Evolutionary conservation across 2,329 filamentous ascomycete species (phyloP).

Genomic region (Myrmaecium sp.): DNA sequence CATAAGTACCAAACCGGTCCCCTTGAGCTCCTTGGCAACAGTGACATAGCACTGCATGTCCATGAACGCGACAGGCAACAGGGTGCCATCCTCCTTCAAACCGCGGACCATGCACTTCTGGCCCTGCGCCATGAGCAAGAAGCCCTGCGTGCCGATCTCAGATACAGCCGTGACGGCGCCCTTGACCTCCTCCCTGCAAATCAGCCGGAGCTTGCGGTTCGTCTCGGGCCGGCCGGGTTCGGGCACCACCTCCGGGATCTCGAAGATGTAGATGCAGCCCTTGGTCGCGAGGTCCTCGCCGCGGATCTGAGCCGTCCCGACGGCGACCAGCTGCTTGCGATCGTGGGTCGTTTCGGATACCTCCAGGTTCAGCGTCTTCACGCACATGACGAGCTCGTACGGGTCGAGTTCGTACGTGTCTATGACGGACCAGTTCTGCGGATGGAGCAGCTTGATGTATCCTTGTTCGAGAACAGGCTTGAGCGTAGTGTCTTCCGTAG

Average conservation of each 20-base stretch:
- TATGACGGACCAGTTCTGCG: slow-evolving; percentile 60
- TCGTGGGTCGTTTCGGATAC: slow-evolving; percentile 83
- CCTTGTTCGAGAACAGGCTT: slow-evolving; percentile 55
- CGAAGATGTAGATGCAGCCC: slow-evolving; percentile 77
- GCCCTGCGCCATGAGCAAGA: slow-evolving; percentile 78
- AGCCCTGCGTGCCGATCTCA: slow-evolving; percentile 71
- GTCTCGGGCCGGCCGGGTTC: slow-evolving; percentile 75
- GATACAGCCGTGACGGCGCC: slow-evolving; percentile 80
- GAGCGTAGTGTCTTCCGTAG: slow-evolving; percentile 47
- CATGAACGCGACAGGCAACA: slow-evolving; percentile 90
- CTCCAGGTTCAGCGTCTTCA: slow-evolving; percentile 73
- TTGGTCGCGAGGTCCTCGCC: slow-evolving; percentile 82
- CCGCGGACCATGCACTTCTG: slow-evolving; percentile 96
- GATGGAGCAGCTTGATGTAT: slow-evolving; percentile 61
- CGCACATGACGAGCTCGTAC: slow-evolving; percentile 61
- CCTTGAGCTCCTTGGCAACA: slow-evolving; percentile 64
- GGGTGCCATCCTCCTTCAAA: slow-evolving; percentile 82
- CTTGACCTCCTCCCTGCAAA: slow-evolving; percentile 81
- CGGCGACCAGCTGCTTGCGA: slow-evolving; percentile 61
- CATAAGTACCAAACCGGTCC: slow-evolving; percentile 72
- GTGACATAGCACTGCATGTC: slow-evolving; percentile 93
- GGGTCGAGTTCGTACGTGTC: slow-evolving; percentile 54
- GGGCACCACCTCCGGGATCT: slow-evolving; percentile 81
- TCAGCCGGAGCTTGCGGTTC: slow-evolving; percentile 65
- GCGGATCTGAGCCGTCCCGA: slow-evolving; percentile 71